Base-by-base conservation (phyloP, 2,329 filamentous ascomycete genomes). In the Trichophyton verrucosum region DNA sequence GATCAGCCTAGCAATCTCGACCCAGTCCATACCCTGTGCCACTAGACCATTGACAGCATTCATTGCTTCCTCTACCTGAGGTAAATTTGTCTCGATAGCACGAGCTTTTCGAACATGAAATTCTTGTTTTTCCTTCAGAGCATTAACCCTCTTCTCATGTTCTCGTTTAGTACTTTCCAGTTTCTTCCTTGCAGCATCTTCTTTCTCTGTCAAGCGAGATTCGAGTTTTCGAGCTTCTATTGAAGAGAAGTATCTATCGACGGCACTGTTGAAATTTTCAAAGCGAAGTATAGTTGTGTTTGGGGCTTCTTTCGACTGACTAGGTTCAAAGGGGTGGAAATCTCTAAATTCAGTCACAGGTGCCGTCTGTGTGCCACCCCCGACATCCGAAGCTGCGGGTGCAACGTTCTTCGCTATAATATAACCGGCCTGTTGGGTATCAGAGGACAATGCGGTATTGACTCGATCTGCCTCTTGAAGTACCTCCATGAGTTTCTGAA, bases 241-340 rank as follows among this genome's bases (percentile, higher is more conserved):
- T 0, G 92, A 97, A 0, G 94, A 97, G 73, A 95, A 97, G 76
- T 96, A 99, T 66, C 96, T 89, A 70, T 99, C 94, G 0, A 96
- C 91, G 0, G 91, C 94, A 69, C 87, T 88, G 73, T 96, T 96
- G 78, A 95, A 97, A 8, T 86, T 87, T 5, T 89, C 82, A 65
- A 91, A 91, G 60, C 89, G 83, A 11, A 97, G 70, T 15, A 95
- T 83, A 2, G 83, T 81, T 24, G 86, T 82, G 0, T 79, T 76
- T 0, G 84, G 77, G 61, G 91, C 84, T 5, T 82, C 78, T 64
- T 86, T 83, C 64, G 95, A 88, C 66, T 97, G 92, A 22, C 81
- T 78, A 0, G 94, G 94, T 44, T 87, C 78, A 72, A 97, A 97
- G 0, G 94, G 94, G 67, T 97, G 92, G 68, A 96, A 97, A 68